Base-by-base conservation (phyloP, 768 basidiomycete genomes). In the Mycena floridula region DNA sequence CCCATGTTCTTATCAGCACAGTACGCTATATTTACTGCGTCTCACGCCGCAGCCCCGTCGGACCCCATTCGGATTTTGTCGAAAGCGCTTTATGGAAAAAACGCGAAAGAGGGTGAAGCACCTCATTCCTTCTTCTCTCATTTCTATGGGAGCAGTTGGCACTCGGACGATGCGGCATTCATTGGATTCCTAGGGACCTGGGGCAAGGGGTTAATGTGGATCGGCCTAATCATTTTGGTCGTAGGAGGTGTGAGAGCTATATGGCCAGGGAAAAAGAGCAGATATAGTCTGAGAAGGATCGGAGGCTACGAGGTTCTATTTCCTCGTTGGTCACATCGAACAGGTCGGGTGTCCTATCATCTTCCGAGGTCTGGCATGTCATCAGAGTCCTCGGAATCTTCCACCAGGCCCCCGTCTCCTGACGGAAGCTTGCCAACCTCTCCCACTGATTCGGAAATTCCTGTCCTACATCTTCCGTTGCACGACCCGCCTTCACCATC, bases 1-100 rank as follows among this genome's bases (percentile, higher is more conserved):
- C 96, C 96, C 56, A 99, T 99, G 96, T 99, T 97, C 66, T 69
- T 99, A 11, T 97, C 94, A 1, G 82, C 85, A 3, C 91, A 96
- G 60, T 95, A 95, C 62, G 89, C 90, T 32, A 72, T 94, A 42
- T 98, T 89, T 65, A 76, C 78, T 5, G 71, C 85, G 4, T 74
- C 82, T 9, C 79, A 89, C 45, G 76, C 80, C 24, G 68, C 69
- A 12, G 77, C 78, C 15, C 80, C 81, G n/a, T 71, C 78, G 12
- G 74, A 77, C 20, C 84, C 87, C 40, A 75, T 99, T 8, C 88
- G 95, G 48, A 82, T 99, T 48, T 72, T 98, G 4, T 93, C 96
- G n/a, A 94, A 92, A 66, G 76, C 89, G 7, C 75, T 97, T n/a
- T 99, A 99, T 38, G 95, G 95, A 47, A 99, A 99, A 69, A 97